Conservation (phyloP, 192 early-diverging fungal species). For the Coemansia brasiliensis region DNA sequence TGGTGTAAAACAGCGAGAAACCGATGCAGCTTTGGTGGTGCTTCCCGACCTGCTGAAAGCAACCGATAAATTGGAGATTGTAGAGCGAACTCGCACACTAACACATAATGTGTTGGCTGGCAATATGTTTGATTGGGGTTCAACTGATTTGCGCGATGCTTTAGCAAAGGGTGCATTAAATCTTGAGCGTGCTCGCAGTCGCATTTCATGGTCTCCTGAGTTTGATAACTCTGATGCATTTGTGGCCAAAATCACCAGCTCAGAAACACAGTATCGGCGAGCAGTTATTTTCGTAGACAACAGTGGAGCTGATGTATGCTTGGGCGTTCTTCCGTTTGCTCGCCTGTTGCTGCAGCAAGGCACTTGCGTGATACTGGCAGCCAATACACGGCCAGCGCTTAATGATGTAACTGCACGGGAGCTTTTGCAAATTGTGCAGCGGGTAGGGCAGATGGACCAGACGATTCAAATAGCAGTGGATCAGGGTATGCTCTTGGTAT, state of each 20-base stretch:
- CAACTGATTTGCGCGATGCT: conserved; percentile 60
- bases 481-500: conserved; percentile 50
- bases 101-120: conserved; percentile 73
- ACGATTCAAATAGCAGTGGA: conserved; percentile 30
- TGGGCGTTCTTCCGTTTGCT: conserved; percentile 79
- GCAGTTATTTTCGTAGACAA: conserved; percentile 83
- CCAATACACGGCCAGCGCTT: conserved; percentile 73
- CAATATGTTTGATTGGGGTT: conserved; percentile 88
- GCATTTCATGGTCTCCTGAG: conserved; percentile 36
- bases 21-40: conserved; percentile 59
- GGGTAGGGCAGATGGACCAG: conserved; percentile 48
- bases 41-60: conserved; percentile 53
- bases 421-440: conserved; percentile 55
- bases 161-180: conserved; percentile 60
- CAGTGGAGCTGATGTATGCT: conserved; percentile 75
- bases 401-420: conserved; percentile 78
- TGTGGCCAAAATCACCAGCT: conserved; percentile 29
- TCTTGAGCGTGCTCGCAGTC: conserved; percentile 56
- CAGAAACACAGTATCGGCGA: conserved; percentile 47
- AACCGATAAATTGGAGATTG: conserved; percentile 50
- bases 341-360: conserved; percentile 56
- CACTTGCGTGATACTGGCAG: conserved; percentile 67
- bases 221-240: conserved; percentile 57
- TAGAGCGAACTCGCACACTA: conserved; percentile 45
- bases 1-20: conserved; percentile 67